Base-by-base conservation (phyloP, 495 filamentous ascomycete species). In the Opeltia flavorubescens region DNA sequence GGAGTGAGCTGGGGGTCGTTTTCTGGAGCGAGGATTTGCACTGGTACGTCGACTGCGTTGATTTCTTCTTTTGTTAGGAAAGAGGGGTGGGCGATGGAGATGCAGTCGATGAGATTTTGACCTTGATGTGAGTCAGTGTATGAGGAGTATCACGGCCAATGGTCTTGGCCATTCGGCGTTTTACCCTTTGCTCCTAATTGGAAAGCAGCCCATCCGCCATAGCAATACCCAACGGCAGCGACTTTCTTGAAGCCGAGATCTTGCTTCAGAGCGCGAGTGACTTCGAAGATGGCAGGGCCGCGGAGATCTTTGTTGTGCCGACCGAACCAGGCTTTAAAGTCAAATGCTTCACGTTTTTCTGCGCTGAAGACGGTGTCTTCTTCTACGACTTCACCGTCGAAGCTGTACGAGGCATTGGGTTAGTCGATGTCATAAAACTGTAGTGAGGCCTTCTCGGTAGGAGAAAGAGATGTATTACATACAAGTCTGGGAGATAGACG, bases 221-320 rank as follows among this genome's bases (percentile, higher is more conserved):
- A 81, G 62, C 78, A 82, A 57, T 69, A 80, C 3, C 77, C 77
- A 17, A 80, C 58, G 1, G 75, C 75, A 6, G 64, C 76, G 28
- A 78, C 49, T 31, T 60, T 64, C 29, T 57, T 58, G 54, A 68
- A 63, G 20, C 48, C 48, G 1, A 47, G 30, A 24, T 63, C 44
- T 5, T 26, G 27, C 4, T 66, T 64, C 17, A 82, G 59, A 0
- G 60, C 59, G 48, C 59, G 52, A 0, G 76, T 75, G 31, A 59
- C 71, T 0, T 54, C 67, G 39, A 74, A 55, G 33, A 80, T 73
- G 55, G 78, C 72, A 0, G 71, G 68, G 41, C 69, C 66, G 33
- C 75, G 73, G 13, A 61, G 50, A 0, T 64, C 64, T 34, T 71
- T 71, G 25, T 44, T 51, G 48, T 79, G 58, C 11, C 62, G 59